These are phyloP conservation scores for Haematococcus lacustris DNA, from an alignment of 139 green algal genomes.

Conservation along the genomic window DNA sequence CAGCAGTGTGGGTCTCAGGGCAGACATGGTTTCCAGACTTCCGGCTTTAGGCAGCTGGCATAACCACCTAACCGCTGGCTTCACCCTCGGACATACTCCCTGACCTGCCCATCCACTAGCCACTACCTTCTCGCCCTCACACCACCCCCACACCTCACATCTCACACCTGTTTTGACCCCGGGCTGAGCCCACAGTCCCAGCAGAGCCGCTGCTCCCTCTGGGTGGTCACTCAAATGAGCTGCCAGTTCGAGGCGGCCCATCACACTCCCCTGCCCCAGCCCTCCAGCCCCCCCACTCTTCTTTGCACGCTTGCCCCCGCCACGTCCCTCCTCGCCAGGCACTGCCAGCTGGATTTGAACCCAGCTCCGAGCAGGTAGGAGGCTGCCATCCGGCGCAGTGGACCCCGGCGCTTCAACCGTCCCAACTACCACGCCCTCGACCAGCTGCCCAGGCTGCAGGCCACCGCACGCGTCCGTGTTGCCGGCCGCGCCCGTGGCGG, in stretches of 20 bases:
- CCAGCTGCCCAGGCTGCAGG: conserved; percentile 45
- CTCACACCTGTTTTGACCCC: conserved; percentile 29
- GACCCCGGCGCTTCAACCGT: no score
- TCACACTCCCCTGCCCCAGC: neutral
- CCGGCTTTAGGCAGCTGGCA: no score
- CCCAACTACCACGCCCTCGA: conserved; percentile 5
- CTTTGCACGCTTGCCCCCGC: no score
- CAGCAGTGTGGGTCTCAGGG: no score
- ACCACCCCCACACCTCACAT: neutral
- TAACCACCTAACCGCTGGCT: no score
- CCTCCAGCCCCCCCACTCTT: no score
- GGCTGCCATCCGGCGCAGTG: no score
- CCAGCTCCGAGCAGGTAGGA: no score
- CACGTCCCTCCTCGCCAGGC: no score
- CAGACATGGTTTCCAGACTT: no score
- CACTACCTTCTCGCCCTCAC: neutral
- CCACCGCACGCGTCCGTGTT: conserved; percentile 24
- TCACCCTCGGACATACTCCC: no score
- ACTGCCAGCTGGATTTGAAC: no score
- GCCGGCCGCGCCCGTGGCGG: neutral
- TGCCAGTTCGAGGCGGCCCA: conserved; percentile 33
- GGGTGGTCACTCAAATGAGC: conserved; percentile 77
- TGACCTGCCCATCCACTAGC: neutral
- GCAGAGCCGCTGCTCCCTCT: conserved; percentile 39
- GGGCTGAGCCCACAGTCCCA: conserved; percentile 18